phyloP scores from a whole-genome alignment of 257 asterid species.

The Coffea canephora region DNA sequence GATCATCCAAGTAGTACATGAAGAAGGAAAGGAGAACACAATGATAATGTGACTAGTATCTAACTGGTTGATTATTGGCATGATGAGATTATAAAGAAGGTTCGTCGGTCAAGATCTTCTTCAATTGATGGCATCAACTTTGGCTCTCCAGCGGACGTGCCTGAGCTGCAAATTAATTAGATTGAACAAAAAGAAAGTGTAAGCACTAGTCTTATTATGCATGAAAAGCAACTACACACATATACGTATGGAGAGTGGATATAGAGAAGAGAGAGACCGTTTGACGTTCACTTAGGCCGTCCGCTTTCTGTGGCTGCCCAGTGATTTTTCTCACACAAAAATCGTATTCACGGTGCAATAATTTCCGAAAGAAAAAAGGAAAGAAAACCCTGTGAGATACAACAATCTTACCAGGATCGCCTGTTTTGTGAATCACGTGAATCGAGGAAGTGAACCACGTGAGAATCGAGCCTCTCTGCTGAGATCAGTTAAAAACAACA shows the following conservation, averaged over 20 bases:
- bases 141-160: conserved; percentile 81
- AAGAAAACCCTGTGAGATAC: too few species aligned
- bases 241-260: not conserved
- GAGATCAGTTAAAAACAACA: too few species aligned
- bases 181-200: not conserved
- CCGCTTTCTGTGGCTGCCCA: too few species aligned
- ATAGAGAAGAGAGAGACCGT: not conserved
- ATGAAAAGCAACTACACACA: not conserved
- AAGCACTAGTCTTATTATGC: not conserved
- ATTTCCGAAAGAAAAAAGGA: too few species aligned
- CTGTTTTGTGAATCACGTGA: too few species aligned
- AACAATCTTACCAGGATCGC: too few species aligned
- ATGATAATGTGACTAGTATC: not conserved
- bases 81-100: conserved; percentile 68
- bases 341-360: too few species aligned
- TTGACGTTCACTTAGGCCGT: too few species aligned
- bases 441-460: too few species aligned
- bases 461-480: too few species aligned
- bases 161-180: conserved; percentile 47
- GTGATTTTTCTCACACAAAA: too few species aligned
- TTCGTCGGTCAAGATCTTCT: conserved; percentile 74
- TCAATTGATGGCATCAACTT: conserved; percentile 78
- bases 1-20: too few species aligned
- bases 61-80: conserved; percentile 75
- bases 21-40: not conserved